phyloP scores from a whole-genome alignment of 208 protist genomes.

The Novymonas esmeraldas region DNA sequence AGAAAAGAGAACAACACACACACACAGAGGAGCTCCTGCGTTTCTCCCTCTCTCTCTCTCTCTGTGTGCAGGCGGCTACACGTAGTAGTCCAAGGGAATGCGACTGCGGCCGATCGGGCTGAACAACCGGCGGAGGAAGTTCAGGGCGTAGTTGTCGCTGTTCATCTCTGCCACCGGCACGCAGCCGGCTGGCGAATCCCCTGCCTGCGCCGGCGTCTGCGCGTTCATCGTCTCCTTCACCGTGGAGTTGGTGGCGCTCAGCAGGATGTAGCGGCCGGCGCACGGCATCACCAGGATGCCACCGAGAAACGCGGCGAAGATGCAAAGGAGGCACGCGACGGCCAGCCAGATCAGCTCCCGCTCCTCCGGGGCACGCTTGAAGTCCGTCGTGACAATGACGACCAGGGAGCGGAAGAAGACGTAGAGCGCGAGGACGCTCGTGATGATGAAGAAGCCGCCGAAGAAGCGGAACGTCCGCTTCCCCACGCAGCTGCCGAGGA shows the following conservation, averaged over 20 bases:
- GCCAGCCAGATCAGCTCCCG: constrained; percentile 27
- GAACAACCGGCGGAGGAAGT: constrained; percentile 49
- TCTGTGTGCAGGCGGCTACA: neutral
- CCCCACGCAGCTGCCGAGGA: constrained; percentile 80
- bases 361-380: constrained; percentile 13
- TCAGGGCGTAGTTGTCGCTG: constrained; percentile 33
- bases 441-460: constrained; percentile 67
- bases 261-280: constrained; percentile 43
- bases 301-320: constrained; percentile 18
- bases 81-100: constrained; percentile 36
- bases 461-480: constrained; percentile 88
- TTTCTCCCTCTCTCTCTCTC: neutral
- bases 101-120: constrained; percentile 49
- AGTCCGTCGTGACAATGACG: constrained; percentile 25
- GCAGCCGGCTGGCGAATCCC: constrained; percentile 1
- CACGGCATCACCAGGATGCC: constrained; percentile 41
- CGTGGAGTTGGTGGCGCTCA: constrained; percentile 49
- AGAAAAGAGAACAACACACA: neutral
- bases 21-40: neutral
- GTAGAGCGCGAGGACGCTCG: constrained; percentile 43
- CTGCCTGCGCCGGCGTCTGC: constrained; percentile 10
- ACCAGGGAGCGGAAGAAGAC: constrained; percentile 48
- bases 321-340: constrained; percentile 27
- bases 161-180: constrained; percentile 23
- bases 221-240: constrained; percentile 45